A percentile compares a stretch with the other conserved stretches of the same genome.
phyloP scores from a whole-genome alignment of 345 rosid genomes.

The Hibiscus trionum region DNA sequence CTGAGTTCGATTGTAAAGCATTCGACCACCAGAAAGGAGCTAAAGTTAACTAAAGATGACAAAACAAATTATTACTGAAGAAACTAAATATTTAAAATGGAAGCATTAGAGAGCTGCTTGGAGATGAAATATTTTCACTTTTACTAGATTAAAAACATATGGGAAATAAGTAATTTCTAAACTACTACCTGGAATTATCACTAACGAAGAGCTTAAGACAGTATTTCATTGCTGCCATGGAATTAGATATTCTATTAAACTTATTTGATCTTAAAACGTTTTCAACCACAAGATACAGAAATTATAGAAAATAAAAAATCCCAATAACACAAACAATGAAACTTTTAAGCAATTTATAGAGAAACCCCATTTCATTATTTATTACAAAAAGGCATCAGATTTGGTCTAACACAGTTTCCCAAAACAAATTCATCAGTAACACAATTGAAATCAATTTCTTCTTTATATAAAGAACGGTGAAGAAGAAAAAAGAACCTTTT shows the following conservation, averaged over 20 bases:
- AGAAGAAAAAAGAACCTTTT: conserved; percentile 2
- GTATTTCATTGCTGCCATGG: too few species aligned
- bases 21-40: neutral
- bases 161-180: neutral
- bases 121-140: neutral
- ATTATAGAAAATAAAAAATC: neutral
- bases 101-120: neutral
- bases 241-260: too few species aligned
- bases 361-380: neutral
- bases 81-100: neutral
- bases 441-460: neutral
- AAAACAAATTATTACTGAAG: neutral
- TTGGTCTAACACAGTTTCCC: neutral
- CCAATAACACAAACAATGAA: neutral
- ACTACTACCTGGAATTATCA: too few species aligned
- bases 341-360: neutral
- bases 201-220: too few species aligned
- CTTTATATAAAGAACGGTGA: neutral
- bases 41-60: neutral
- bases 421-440: neutral
- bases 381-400: neutral
- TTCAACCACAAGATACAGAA: neutral
- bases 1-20: neutral
- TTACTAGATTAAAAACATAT: neutral
- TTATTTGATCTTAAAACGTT: too few species aligned